Percentiles rank a stretch among this genome's conserved stretches.
These are phyloP conservation scores for Brassica rapa DNA, from an alignment of 345 rosid species.

Conservation along the genomic window DNA sequence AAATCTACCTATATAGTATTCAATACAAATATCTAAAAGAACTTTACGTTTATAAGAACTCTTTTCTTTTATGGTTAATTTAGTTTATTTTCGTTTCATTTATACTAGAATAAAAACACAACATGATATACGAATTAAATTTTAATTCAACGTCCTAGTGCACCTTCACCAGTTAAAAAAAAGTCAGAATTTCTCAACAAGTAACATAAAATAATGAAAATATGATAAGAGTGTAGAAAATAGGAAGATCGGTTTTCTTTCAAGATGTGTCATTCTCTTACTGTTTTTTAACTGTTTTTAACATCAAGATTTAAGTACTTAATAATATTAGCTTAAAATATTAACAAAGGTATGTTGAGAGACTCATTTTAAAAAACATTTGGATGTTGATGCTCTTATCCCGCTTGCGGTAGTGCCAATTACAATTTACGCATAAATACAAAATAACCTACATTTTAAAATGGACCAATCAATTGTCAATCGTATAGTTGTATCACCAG, in stretches of 20 bases:
- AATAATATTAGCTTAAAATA: no score
- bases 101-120: neutral
- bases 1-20: neutral
- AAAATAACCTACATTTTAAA: neutral
- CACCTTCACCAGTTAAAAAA: no score
- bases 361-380: no score
- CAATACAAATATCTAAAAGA: neutral
- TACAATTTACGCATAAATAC: neutral
- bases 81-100: neutral
- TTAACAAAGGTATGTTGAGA: no score
- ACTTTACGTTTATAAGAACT: neutral
- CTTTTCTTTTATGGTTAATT: neutral
- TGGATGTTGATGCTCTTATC: no score
- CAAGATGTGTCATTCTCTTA: no score
- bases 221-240: no score
- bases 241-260: no score
- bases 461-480: slow-evolving; percentile 27
- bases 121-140: neutral
- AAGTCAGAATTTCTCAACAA: no score
- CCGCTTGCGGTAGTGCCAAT: slow-evolving; percentile 8
- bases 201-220: no score
- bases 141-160: neutral
- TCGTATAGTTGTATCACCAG: slow-evolving; percentile 33
- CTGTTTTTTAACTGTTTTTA: no score
- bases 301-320: no score